Evolutionary conservation across 768 basidiomycete species (phyloP), one percentile per base, ranked within the genome.

Genomic region (Nidularia sp.): DNA sequence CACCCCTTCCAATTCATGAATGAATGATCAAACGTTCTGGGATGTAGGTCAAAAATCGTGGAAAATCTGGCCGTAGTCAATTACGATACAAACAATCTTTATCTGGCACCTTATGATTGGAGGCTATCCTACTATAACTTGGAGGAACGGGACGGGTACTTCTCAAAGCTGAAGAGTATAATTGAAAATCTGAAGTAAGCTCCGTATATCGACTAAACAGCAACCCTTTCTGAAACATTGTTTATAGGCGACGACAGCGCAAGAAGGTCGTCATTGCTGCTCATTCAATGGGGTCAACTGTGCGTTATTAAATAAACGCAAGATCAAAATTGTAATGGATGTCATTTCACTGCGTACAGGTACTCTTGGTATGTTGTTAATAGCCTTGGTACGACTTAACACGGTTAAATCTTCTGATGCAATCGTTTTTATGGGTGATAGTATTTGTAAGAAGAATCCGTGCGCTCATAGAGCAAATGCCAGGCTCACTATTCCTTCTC

Each of bases 31-130:
- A 18, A 18, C 18, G 18, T 18, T 18, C 18, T 18, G 18, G 18
- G 18, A 18, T 18, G 42, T 44, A 89, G 89, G 89, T 85, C 88
- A 1, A 94, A 95, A 67, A 90, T 97, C 48, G 84, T 98, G 7
- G 90, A 98, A 68, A 98, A 99, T 59, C 77, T 98, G 2, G 94
- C 96, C 0, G 92, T 87, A 1, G 80, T 98, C 15, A 88, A 88
- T 61, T 98, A 98, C 61, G 95, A 98, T 60, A 89, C 90, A 0
- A 92, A 94, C 59, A 94, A 93, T 58, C 70, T 95, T 34, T 77
- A 85, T 62, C 76, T 93, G 3, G 89, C 90, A 1, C 83, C 90
- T 10, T 97, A 97, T 61, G 94, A 97, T 60, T 98, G 94, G 96
- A 79, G 89, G 39, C 63, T 91, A 34, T 90, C 90, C 10, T 92